phyloP scores from a whole-genome alignment of 2,329 filamentous ascomycete species.

The Botrytis tulipae region DNA sequence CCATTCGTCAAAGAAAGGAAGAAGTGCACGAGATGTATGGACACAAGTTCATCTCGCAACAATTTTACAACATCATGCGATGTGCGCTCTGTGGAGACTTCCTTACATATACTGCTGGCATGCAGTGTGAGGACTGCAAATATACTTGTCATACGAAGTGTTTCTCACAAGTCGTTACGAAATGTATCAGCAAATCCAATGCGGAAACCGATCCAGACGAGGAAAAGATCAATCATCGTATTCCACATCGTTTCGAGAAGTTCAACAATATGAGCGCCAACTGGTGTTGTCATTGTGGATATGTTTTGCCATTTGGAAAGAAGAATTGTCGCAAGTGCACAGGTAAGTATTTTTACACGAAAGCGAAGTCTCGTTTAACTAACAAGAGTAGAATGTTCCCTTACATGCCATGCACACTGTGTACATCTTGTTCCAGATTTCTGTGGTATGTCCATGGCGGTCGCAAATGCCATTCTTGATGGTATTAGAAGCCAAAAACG shows the following conservation, averaged over 20 bases:
- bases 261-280: slow-evolving; percentile 98
- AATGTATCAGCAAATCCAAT: slow-evolving; percentile 99
- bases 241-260: slow-evolving; percentile 94
- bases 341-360: slow-evolving; percentile 51
- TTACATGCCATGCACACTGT: slow-evolving; percentile 88
- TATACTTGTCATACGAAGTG: slow-evolving; percentile 99
- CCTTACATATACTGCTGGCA: slow-evolving; percentile 95
- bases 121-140: slow-evolving; percentile 99
- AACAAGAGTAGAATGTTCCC: slow-evolving; percentile 68
- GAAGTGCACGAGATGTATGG: slow-evolving; percentile 98
- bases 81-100: slow-evolving; percentile 97
- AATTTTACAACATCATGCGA: slow-evolving; percentile 99
- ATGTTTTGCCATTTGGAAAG: slow-evolving; percentile 89
- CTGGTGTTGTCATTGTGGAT: slow-evolving; percentile 99
- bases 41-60: slow-evolving; percentile 97
- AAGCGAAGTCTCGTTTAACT: slow-evolving; percentile 33
- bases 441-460: slow-evolving; percentile 98
- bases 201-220: slow-evolving; percentile 97
- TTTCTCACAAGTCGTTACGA: slow-evolving; percentile 93
- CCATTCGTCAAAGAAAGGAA: slow-evolving; percentile 95
- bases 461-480: slow-evolving; percentile 88
- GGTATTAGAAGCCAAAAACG: slow-evolving; percentile 79
- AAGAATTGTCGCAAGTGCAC: slow-evolving; percentile 93
- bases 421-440: slow-evolving; percentile 97
- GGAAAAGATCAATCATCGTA: slow-evolving; percentile 99